phyloP scores from a whole-genome alignment of 495 filamentous ascomycete species.

The Penicillium subrubescens region DNA sequence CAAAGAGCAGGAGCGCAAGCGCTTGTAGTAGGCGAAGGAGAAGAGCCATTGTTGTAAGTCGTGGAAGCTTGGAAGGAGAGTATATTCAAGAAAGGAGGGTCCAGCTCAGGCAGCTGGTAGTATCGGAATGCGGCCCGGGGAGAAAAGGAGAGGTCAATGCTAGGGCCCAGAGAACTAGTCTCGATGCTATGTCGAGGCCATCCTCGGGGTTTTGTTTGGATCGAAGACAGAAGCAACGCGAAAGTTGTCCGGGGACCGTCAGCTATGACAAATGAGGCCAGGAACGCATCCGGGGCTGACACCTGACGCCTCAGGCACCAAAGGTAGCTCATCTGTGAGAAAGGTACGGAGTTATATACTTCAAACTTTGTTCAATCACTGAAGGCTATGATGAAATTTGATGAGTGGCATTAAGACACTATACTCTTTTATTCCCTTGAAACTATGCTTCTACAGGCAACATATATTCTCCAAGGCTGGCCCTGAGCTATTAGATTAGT shows the following conservation, averaged over 20 bases:
- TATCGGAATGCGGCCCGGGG: background rate
- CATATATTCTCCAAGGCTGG: no score
- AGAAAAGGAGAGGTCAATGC: background rate
- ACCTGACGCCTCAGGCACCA: slow-evolving; percentile 11
- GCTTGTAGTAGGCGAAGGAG: slow-evolving; percentile 33
- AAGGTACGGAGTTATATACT: background rate
- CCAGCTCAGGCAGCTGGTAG: slow-evolving; percentile 1
- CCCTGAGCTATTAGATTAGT: slow-evolving; percentile 10
- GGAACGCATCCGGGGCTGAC: slow-evolving; percentile 9
- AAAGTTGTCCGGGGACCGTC: background rate
- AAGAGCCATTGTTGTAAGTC: slow-evolving; percentile 28
- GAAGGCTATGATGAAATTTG: background rate
- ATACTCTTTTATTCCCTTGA: background rate
- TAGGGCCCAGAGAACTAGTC: background rate
- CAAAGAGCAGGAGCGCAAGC: slow-evolving; percentile 47
- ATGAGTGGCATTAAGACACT: background rate
- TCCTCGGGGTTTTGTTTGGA: background rate
- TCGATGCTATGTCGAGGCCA: slow-evolving; percentile 15
- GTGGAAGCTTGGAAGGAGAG: background rate
- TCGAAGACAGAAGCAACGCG: background rate
- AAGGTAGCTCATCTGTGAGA: background rate
- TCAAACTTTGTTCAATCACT: background rate
- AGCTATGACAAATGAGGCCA: slow-evolving; percentile 17
- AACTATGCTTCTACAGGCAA: background rate
- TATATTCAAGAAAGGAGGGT: background rate